phyloP scores from a whole-genome alignment of 768 basidiomycete genomes.

The Naganishia friedmannii region DNA sequence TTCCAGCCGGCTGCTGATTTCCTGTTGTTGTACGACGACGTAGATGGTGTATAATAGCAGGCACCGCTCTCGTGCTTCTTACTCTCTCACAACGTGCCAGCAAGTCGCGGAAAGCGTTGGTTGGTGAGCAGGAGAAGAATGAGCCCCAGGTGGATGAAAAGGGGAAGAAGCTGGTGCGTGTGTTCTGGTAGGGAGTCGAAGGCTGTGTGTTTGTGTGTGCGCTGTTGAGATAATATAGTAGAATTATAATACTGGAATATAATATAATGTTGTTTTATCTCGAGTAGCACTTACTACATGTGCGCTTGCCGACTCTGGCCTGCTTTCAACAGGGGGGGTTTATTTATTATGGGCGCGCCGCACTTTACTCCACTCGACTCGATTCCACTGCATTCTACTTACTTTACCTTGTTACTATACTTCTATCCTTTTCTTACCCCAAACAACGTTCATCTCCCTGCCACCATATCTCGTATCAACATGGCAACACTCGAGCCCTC shows the following conservation, averaged over 20 bases:
- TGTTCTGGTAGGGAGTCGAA: not conserved
- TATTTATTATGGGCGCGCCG: not conserved
- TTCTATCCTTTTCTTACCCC: no score
- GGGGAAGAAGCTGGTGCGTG: not conserved
- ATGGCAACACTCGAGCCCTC: not conserved
- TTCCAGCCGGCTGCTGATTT: not conserved
- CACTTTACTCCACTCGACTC: not conserved
- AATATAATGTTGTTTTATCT: no score
- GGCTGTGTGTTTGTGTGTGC: no score
- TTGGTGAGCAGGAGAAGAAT: conserved; percentile 11
- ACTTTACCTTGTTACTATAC: no score
- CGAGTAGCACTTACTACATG: no score
- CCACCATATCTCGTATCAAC: not conserved
- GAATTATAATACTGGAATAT: no score
- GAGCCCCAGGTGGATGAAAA: not conserved
- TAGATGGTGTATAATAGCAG: conserved; percentile 11
- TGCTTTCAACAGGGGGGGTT: not conserved
- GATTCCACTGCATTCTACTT: no score
- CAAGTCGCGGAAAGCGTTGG: not conserved
- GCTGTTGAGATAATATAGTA: no score
- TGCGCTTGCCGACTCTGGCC: not conserved
- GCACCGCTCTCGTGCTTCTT: not conserved
- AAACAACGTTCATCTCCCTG: no score
- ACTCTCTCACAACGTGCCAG: conserved; percentile 1
- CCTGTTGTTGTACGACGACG: not conserved